A percentile compares a stretch with the other conserved stretches of the same genome.
Conservation (phyloP, 352 stramenopile species). For the Phytophthora sp. region DNA sequence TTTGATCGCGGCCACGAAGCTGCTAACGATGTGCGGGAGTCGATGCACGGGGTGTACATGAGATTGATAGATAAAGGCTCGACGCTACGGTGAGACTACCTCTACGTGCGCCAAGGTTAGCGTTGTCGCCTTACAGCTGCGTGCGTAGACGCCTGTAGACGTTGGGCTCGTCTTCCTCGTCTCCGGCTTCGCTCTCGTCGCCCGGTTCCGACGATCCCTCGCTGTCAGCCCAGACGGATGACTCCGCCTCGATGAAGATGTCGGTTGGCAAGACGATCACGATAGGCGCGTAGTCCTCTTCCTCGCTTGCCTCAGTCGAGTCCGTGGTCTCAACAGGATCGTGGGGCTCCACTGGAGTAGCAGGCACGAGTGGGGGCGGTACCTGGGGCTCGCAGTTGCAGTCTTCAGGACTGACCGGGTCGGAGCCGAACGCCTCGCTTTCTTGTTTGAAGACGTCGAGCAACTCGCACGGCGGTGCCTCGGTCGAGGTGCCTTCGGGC, state of each 20-base stretch:
- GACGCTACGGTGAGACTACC: too few relatives aligned
- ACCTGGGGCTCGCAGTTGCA: conserved; percentile 1
- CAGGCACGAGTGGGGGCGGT: neutral
- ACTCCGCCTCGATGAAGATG: conserved; percentile 1
- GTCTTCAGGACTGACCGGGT: neutral
- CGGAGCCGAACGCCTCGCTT: neutral
- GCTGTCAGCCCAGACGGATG: conserved; percentile 5
- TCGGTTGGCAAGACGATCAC: conserved; percentile 12
- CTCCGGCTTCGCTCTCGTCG: neutral
- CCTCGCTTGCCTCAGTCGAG: neutral
- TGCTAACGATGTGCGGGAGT: too few relatives aligned
- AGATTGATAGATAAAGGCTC: too few relatives aligned
- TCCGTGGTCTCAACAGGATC: neutral
- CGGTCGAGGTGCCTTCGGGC: neutral
- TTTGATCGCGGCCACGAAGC: too few relatives aligned
- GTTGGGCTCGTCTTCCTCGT: neutral
- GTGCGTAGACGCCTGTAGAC: conserved; percentile 5
- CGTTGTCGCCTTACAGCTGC: neutral
- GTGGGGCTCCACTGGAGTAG: neutral
- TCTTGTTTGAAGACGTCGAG: conserved; percentile 12
- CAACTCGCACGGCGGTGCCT: conserved; percentile 2
- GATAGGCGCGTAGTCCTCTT: conserved; percentile 7
- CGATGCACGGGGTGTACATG: too few relatives aligned
- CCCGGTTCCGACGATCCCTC: neutral
- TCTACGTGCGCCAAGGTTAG: too few relatives aligned